Evolutionary conservation across 139 green algal genomes (phyloP).

Genomic region (Tetradesmus obliquus): DNA sequence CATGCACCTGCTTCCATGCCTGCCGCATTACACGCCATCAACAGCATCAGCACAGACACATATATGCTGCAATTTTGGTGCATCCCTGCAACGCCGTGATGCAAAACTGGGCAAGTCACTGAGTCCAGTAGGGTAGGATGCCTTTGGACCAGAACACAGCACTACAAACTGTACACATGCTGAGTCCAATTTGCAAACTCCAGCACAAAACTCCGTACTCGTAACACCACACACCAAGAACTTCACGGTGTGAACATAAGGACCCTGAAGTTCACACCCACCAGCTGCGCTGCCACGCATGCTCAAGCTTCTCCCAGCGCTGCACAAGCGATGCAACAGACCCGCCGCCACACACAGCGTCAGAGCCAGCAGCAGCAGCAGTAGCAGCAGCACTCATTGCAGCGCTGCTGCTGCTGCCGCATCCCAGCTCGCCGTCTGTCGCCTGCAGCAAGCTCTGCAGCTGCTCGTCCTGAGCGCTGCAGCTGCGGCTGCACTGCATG

Average conservation of each 20-base stretch:
- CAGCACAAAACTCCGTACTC: too few relatives aligned
- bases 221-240: background rate
- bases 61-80: too few relatives aligned
- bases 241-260: background rate
- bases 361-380: background rate
- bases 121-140: too few relatives aligned
- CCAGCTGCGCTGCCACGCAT: slow-evolving; percentile 5
- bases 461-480: background rate
- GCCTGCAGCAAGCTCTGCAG: background rate
- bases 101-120: too few relatives aligned
- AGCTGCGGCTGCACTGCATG: background rate
- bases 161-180: too few relatives aligned
- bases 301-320: background rate
- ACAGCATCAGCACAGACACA: too few relatives aligned
- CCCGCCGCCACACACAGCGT: background rate
- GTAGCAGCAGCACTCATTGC: background rate
- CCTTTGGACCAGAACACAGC: too few relatives aligned
- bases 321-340: background rate
- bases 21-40: too few relatives aligned
- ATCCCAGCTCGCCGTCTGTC: background rate
- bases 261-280: background rate
- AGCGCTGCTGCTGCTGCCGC: background rate
- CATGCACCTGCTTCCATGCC: too few relatives aligned
- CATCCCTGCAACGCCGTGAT: too few relatives aligned
- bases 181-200: too few relatives aligned